These are phyloP conservation scores for Serendipita indica DNA, from an alignment of 768 basidiomycete genomes.

Conservation along the genomic window DNA sequence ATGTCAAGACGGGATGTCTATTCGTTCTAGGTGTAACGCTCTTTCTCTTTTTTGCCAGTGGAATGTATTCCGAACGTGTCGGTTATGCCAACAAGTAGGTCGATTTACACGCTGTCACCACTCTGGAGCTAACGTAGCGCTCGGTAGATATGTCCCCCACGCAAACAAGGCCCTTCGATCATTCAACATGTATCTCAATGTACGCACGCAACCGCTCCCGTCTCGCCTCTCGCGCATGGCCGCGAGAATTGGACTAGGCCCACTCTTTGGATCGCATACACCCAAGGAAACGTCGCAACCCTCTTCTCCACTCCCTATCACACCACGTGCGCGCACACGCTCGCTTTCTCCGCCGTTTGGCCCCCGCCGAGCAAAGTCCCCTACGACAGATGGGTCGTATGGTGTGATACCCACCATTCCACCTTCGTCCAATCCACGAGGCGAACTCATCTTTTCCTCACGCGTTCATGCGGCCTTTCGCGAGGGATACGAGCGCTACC, in stretches of 20 bases:
- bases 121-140: constrained; percentile 13
- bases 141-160: constrained; percentile 78
- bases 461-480: constrained; percentile 69
- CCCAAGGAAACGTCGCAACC: constrained; percentile 27
- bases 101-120: background rate
- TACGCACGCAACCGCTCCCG: constrained; percentile 60
- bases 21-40: constrained; percentile 85
- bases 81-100: constrained; percentile 88
- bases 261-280: constrained; percentile 36
- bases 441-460: constrained; percentile 91
- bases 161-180: constrained; percentile 83
- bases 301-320: constrained; percentile 22
- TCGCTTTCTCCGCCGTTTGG: constrained; percentile 21
- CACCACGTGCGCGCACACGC: constrained; percentile 15
- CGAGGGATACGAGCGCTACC: constrained; percentile 86
- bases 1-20: constrained; percentile 61
- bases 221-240: constrained; percentile 31
- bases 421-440: constrained; percentile 76
- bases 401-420: constrained; percentile 60
- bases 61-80: constrained; percentile 93
- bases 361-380: constrained; percentile 24
- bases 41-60: constrained; percentile 88
- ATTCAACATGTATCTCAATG: constrained; percentile 95
- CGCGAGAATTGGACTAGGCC: constrained; percentile 25
- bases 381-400: constrained; percentile 15